Evolutionary conservation across 805 yeast genomes (phyloP).

Genomic region (Pichia paraexigua): DNA sequence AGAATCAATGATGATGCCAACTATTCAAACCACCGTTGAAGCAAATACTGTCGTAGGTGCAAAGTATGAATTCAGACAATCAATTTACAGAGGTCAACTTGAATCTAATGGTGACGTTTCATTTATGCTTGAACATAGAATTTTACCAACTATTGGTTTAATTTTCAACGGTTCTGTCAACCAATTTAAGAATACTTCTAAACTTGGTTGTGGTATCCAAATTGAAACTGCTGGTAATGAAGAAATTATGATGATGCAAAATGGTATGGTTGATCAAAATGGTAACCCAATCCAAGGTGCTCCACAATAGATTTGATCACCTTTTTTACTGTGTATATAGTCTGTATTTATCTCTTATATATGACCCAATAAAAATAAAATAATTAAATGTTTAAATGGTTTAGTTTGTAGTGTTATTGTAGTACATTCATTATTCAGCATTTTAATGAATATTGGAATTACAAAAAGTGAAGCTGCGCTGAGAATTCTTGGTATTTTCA

Average conservation of each 20-base stretch:
- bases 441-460: no score
- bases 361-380: conserved; percentile 1
- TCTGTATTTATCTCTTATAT: conserved; percentile 8
- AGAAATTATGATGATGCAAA: conserved; percentile 86
- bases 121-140: conserved; percentile 86
- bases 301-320: conserved; percentile 31
- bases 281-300: conserved; percentile 84
- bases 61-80: conserved; percentile 95
- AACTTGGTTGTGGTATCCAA: conserved; percentile 90
- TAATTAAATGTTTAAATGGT: background rate
- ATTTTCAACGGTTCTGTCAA: conserved; percentile 87
- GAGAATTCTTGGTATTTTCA: no score
- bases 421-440: background rate
- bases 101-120: conserved; percentile 88
- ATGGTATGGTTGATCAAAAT: conserved; percentile 72
- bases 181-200: conserved; percentile 70
- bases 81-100: conserved; percentile 89
- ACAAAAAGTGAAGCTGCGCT: background rate
- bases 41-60: conserved; percentile 94
- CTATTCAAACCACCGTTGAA: conserved; percentile 76
- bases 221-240: conserved; percentile 93
- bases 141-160: conserved; percentile 83
- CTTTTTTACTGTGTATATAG: conserved; percentile 5
- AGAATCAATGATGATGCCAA: conserved; percentile 60
- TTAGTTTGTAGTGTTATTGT: background rate